phyloP scores from a whole-genome alignment of 108 stramenopile species.

The Mayamaea pseudoterrestris region DNA sequence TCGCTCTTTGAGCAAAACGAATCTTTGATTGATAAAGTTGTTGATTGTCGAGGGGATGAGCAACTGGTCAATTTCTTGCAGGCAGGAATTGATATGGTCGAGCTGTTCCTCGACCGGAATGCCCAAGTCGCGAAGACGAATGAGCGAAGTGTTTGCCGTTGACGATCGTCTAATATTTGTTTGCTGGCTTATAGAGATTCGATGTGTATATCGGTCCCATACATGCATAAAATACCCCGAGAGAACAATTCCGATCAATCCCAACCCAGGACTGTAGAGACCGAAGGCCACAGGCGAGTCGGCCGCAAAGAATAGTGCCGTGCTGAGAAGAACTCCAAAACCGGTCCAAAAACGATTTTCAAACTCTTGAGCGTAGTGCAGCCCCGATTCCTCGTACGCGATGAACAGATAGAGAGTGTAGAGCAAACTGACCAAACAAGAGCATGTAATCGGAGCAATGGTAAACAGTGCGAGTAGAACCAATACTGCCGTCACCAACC shows the following conservation, averaged over 20 bases:
- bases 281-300: conserved; percentile 79
- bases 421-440: conserved; percentile 51
- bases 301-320: conserved; percentile 67
- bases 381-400: conserved; percentile 62
- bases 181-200: conserved; percentile 44
- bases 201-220: conserved; percentile 78
- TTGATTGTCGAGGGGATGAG: conserved; percentile 84
- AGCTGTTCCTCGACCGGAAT: conserved; percentile 63
- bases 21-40: conserved; percentile 79
- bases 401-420: conserved; percentile 77
- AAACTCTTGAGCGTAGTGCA: conserved; percentile 84
- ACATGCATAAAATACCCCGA: conserved; percentile 73
- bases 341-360: conserved; percentile 93
- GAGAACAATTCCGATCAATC: conserved; percentile 47
- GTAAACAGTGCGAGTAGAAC: conserved; percentile 68
- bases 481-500: conserved; percentile 55
- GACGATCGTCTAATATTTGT: conserved; percentile 33
- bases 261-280: conserved; percentile 41
- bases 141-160: conserved; percentile 31
- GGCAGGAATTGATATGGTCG: conserved; percentile 48
- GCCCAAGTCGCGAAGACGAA: conserved; percentile 28
- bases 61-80: conserved; percentile 78
- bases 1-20: conserved; percentile 73
- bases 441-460: conserved; percentile 65
- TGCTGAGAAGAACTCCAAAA: conserved; percentile 61